Conservation (phyloP, 2,329 filamentous ascomycete genomes). For the Alternaria longipes region DNA sequence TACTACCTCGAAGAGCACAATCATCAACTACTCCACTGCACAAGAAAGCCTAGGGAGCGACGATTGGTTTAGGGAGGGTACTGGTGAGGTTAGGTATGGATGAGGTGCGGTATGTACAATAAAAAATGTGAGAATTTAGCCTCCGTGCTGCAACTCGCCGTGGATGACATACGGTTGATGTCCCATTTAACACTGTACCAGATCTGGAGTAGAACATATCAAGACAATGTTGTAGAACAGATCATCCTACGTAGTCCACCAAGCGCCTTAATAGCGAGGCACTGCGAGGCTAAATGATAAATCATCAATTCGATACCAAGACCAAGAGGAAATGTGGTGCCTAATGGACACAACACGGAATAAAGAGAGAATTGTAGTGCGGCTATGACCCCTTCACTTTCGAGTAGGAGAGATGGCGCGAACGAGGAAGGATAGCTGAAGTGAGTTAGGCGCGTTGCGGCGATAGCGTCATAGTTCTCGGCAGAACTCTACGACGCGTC, state of each 20-base stretch:
- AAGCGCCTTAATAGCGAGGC: too few relatives aligned
- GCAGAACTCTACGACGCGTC: neutral
- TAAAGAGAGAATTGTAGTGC: too few relatives aligned
- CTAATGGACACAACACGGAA: too few relatives aligned
- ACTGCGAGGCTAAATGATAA: neutral
- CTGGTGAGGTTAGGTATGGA: slow-evolving; percentile 68
- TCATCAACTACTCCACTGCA: slow-evolving; percentile 72
- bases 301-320: too few relatives aligned
- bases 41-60: slow-evolving; percentile 64
- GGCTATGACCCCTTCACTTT: too few relatives aligned
- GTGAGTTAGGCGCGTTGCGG: neutral
- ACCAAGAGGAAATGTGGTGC: too few relatives aligned
- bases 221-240: neutral
- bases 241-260: neutral
- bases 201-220: neutral
- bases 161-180: neutral
- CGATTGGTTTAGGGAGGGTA: slow-evolving; percentile 73
- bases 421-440: neutral
- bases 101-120: neutral
- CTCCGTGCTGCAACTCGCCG: neutral
- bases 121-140: neutral
- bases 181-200: neutral
- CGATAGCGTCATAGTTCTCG: neutral
- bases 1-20: slow-evolving; percentile 68
- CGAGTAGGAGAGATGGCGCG: neutral